Evolutionary conservation across 148 eudicot species (phyloP), one percentile per base, ranked within the genome.

Genomic region (Oxyria digyna): DNA sequence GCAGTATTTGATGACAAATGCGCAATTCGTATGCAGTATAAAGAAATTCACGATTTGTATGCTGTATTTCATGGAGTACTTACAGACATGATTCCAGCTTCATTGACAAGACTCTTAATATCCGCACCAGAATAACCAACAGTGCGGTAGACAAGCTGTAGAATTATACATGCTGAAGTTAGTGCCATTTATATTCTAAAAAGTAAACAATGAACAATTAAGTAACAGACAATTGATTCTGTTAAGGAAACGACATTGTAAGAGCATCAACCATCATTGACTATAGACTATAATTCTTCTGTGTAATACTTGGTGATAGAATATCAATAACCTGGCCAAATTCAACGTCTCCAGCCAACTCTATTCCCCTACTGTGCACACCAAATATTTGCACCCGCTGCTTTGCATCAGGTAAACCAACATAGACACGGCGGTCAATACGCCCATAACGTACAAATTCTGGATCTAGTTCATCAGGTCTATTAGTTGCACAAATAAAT

Each of bases 41-140:
- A n/a, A n/a, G n/a, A n/a, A n/a, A 50, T 50, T 26, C 29, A 18
- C 8, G 9, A 50, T 50, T 50, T 23, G 29, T 31, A 59, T 14
- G 38, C 37, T 27, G 65, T 27, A n/a, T 37, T 31, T 8, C n/a
- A 68, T 31, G 40, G 72, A 64, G 43, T 21, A 87, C 97, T 92
- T 84, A 92, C 97, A 81, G 97, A 72, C 97, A 92, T 92, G 35
- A 92, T 89, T 73, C 85, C 93, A 29, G 97, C 85, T 84, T 92
- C 97, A 76, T 92, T 92, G 75, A 92, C 93, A 77, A 92, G 89
- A 79, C 87, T 92, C 78, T 92, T 85, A 52, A 92, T 87, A 77
- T 92, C 97, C 45, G 97, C 96, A 48, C 97, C 97, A 26, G 97
- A 92, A 77, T 87, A 92, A 42, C 97, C 97, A 75, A 87, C 93